A percentile compares a stretch with the other conserved stretches of the same genome.
Conservation (phyloP, 2,329 filamentous ascomycete genomes). For the Stemphylium vesicarium region DNA sequence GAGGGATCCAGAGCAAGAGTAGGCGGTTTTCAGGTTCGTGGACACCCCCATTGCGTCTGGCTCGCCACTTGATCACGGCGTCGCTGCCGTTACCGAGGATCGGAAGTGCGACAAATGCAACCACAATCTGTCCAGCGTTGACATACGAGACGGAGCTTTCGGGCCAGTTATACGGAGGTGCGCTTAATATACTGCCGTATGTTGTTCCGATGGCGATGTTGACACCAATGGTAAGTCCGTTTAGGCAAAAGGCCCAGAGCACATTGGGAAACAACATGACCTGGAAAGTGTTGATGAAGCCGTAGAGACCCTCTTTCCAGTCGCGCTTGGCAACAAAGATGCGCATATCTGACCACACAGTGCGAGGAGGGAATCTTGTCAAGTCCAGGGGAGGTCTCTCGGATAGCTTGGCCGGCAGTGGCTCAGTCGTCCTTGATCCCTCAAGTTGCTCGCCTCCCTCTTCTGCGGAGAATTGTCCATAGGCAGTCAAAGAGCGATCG, state of each 20-base stretch:
- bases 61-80: constrained; percentile 44
- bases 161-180: constrained; percentile 27
- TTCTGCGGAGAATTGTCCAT: constrained; percentile 26
- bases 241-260: constrained; percentile 30
- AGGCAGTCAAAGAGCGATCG: constrained; percentile 46
- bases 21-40: constrained; percentile 52
- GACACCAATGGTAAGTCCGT: constrained; percentile 29
- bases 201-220: constrained; percentile 32
- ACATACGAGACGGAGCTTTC: constrained; percentile 24
- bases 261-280: constrained; percentile 30
- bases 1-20: constrained; percentile 48
- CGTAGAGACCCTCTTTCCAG: constrained; percentile 44
- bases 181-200: constrained; percentile 24
- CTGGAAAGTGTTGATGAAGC: constrained; percentile 41
- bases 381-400: constrained; percentile 44
- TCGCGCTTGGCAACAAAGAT: constrained; percentile 51
- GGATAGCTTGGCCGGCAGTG: not conserved
- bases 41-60: constrained; percentile 41
- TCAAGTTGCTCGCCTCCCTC: not conserved
- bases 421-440: not conserved
- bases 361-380: constrained; percentile 47
- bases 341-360: constrained; percentile 48
- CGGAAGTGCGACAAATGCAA: constrained; percentile 37
- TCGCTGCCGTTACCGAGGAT: constrained; percentile 37
- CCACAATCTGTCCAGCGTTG: constrained; percentile 38